Conservation (phyloP, 257 asterid species). For the Coffea eugenioides region DNA sequence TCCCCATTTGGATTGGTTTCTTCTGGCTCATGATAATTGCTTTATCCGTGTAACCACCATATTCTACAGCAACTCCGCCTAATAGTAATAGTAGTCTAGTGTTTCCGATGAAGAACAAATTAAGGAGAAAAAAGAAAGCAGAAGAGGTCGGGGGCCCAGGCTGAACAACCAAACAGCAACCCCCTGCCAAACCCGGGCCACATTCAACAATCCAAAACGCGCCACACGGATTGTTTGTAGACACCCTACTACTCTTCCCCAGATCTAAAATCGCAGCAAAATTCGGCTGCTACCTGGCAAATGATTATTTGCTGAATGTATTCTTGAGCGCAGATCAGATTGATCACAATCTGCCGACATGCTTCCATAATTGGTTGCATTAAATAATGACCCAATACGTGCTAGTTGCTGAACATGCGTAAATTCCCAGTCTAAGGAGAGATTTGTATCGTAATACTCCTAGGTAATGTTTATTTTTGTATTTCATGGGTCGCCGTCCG, state of each 20-base stretch:
- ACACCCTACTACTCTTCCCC: too few relatives aligned
- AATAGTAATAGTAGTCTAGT: too few relatives aligned
- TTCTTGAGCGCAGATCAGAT: not conserved
- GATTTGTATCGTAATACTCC: not conserved
- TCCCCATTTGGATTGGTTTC: not conserved
- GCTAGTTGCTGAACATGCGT: not conserved
- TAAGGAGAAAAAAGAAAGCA: not conserved
- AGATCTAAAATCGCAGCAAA: not conserved
- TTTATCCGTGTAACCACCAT: too few relatives aligned
- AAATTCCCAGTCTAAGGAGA: not conserved
- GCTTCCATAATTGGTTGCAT: slow-evolving; percentile 19
- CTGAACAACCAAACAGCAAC: not conserved
- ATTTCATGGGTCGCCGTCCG: not conserved
- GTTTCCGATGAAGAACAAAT: not conserved
- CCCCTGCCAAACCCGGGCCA: not conserved
- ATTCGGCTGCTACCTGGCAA: slow-evolving; percentile 3
- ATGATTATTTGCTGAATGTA: not conserved
- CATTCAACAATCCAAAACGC: not conserved
- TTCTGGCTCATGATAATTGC: too few relatives aligned
- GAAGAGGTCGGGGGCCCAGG: not conserved
- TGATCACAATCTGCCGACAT: slow-evolving; percentile 3
- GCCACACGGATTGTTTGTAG: not conserved
- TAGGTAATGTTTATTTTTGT: not conserved
- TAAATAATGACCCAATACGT: not conserved
- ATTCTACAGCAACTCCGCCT: too few relatives aligned